A percentile compares a stretch with the other conserved stretches of the same genome.
Evolutionary conservation across 2,329 filamentous ascomycete genomes (phyloP).

Genomic region (Orbilia ellipsospora): DNA sequence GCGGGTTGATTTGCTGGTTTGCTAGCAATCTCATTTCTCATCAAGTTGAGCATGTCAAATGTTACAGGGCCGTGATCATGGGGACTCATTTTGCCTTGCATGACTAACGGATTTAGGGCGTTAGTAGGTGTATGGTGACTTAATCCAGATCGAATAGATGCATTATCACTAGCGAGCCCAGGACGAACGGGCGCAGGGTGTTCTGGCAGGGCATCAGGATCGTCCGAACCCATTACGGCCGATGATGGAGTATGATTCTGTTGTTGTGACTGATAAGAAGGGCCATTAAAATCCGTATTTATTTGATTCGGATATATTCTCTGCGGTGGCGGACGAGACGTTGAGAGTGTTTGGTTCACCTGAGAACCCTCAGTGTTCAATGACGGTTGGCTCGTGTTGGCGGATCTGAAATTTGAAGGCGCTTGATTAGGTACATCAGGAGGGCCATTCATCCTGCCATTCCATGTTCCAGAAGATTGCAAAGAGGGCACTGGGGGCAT

Average conservation of each 20-base stretch:
- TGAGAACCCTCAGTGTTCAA: not conserved
- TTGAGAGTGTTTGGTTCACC: constrained; percentile 12
- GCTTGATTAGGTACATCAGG: not conserved
- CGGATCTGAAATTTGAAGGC: constrained; percentile 10
- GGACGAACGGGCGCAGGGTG: constrained; percentile 74
- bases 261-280: not conserved
- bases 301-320: constrained; percentile 34
- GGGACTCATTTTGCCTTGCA: constrained; percentile 58
- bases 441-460: constrained; percentile 3
- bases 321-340: constrained; percentile 41
- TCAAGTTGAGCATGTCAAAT: constrained; percentile 59
- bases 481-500: constrained; percentile 24
- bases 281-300: not conserved
- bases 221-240: constrained; percentile 21
- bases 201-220: constrained; percentile 67
- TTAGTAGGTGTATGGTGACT: constrained; percentile 60
- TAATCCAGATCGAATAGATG: constrained; percentile 61
- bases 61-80: constrained; percentile 72
- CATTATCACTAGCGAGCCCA: constrained; percentile 64
- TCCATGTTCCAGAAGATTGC: constrained; percentile 22
- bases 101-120: constrained; percentile 53
- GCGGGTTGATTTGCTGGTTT: constrained; percentile 75
- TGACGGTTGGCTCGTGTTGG: not conserved
- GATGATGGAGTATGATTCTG: not conserved
- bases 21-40: constrained; percentile 47